A percentile compares a stretch with the other conserved stretches of the same genome.
These are phyloP conservation scores for Taiwanofungus camphoratus DNA, from an alignment of 1,284 basidiomycete genomes.

Conservation along the genomic window DNA sequence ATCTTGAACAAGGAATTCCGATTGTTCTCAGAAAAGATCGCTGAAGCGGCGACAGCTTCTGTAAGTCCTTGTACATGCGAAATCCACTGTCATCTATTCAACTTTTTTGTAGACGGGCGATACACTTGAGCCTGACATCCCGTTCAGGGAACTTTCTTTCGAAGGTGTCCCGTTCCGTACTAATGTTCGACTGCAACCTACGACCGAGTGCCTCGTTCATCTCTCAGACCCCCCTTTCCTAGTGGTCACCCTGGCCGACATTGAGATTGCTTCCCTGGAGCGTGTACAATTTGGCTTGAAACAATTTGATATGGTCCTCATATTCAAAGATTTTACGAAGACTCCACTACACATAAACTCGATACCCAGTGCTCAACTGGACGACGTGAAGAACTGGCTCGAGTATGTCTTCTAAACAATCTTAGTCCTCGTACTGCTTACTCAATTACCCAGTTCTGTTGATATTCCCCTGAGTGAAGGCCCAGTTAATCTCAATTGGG, in stretches of 20 bases:
- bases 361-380: constrained; percentile 85
- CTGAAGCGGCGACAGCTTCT: constrained; percentile 75
- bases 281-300: constrained; percentile 96
- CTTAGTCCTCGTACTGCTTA: constrained; percentile 7
- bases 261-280: constrained; percentile 96
- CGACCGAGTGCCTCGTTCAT: constrained; percentile 95
- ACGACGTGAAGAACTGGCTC: constrained; percentile 97
- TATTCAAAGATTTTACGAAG: constrained; percentile 95
- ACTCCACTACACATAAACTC: constrained; percentile 92
- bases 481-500: constrained; percentile 97
- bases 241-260: constrained; percentile 90
- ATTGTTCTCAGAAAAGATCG: constrained; percentile 88
- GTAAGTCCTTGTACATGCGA: constrained; percentile 34
- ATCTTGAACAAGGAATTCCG: constrained; percentile 96
- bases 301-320: constrained; percentile 96
- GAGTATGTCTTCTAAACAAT: constrained; percentile 58
- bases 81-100: constrained; percentile 3
- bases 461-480: constrained; percentile 96
- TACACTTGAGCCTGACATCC: constrained; percentile 89
- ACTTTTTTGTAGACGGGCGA: constrained; percentile 57
- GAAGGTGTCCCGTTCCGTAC: constrained; percentile 96
- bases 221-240: constrained; percentile 95
- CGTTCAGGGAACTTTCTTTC: constrained; percentile 96
- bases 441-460: constrained; percentile 60
- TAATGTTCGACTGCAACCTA: constrained; percentile 92